Evolutionary conservation across 148 eudicot species (phyloP).

Genomic region (Rhododendron ferrugineum): DNA sequence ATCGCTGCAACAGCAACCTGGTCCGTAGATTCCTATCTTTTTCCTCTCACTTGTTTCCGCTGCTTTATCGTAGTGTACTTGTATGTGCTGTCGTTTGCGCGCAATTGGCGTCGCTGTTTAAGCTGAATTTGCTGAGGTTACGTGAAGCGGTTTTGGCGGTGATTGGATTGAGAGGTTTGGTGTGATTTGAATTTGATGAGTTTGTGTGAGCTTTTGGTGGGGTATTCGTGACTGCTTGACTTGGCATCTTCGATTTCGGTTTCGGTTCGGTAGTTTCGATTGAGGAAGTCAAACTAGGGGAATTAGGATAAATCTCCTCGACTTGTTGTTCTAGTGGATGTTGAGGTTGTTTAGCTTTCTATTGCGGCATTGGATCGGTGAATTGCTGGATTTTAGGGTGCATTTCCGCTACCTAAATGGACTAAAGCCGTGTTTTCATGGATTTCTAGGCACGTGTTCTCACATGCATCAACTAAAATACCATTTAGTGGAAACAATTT

Average conservation of each 20-base stretch:
- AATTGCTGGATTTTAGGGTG: conserved; percentile 1
- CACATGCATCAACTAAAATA: not conserved
- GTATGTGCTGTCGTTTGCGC: not conserved
- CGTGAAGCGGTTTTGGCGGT: not conserved
- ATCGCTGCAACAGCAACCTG: conserved; percentile 87
- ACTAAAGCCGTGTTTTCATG: not conserved
- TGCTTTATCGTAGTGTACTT: not conserved
- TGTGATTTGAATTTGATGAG: not conserved
- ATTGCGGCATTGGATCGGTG: not conserved
- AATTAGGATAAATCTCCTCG: not conserved
- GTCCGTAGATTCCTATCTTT: conserved; percentile 20
- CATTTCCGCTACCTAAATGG: not conserved
- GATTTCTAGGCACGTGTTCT: not conserved
- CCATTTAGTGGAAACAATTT: not conserved
- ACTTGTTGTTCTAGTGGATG: not conserved
- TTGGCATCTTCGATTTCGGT: not conserved
- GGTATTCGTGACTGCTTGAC: not conserved
- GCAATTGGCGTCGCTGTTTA: not conserved
- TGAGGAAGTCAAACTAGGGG: not conserved
- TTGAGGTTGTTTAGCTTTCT: not conserved
- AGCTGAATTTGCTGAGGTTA: not conserved
- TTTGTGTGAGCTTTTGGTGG: not conserved
- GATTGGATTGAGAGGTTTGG: not conserved
- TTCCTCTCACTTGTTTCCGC: not conserved
- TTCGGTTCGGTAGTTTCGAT: not conserved